phyloP scores from a whole-genome alignment of 768 basidiomycete genomes.

The Auricularia heimuer region DNA sequence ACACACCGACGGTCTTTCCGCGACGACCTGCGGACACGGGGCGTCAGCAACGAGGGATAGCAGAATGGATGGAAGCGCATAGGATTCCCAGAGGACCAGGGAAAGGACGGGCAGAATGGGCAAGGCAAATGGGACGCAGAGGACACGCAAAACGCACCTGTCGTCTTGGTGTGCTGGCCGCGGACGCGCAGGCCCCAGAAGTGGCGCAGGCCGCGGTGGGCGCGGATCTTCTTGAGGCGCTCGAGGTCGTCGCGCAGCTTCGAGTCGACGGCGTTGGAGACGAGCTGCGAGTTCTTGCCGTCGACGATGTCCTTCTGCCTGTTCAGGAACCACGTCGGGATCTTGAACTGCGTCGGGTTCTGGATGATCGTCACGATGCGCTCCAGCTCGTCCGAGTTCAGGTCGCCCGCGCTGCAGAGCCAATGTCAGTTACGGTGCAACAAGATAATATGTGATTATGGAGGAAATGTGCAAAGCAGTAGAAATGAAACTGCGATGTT shows the following conservation, averaged over 20 bases:
- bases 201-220: slow-evolving; percentile 88
- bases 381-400: slow-evolving; percentile 99
- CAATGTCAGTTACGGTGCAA: background rate
- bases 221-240: slow-evolving; percentile 97
- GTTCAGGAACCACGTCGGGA: slow-evolving; percentile 98
- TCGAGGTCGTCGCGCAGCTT: slow-evolving; percentile 98
- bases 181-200: slow-evolving; percentile 93
- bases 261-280: slow-evolving; percentile 95
- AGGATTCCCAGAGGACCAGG: too few species aligned
- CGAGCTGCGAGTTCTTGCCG: slow-evolving; percentile 91
- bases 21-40: slow-evolving; percentile 56
- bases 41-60: background rate
- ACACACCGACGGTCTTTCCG: slow-evolving; percentile 93
- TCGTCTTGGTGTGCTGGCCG: slow-evolving; percentile 99
- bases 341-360: slow-evolving; percentile 99
- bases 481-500: background rate
- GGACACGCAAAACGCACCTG: slow-evolving; percentile 38
- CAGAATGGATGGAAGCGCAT: too few species aligned
- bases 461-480: too few species aligned
- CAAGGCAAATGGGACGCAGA: too few species aligned
- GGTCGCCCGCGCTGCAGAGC: slow-evolving; percentile 77
- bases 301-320: slow-evolving; percentile 97
- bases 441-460: too few species aligned
- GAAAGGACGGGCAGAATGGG: background rate
- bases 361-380: slow-evolving; percentile 98